These are phyloP conservation scores for Fusarium nelsonii DNA, from an alignment of 2,329 filamentous ascomycete species.

Conservation along the genomic window DNA sequence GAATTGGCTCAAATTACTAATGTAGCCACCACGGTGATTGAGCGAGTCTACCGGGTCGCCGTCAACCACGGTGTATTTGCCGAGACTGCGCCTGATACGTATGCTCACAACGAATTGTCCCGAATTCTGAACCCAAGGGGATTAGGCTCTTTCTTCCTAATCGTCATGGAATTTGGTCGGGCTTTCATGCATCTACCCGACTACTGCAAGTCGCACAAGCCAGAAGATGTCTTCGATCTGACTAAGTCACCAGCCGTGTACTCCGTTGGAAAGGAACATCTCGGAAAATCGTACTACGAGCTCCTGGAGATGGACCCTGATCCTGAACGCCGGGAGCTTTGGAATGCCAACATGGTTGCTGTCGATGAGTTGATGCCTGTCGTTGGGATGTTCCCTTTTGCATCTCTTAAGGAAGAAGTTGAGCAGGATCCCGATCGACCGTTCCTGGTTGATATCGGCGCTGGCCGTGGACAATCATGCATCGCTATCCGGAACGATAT, in stretches of 20 bases:
- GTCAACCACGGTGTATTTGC: conserved; percentile 49
- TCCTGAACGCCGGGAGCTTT: conserved; percentile 49
- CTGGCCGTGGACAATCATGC: conserved; percentile 50
- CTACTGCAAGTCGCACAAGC: conserved; percentile 50
- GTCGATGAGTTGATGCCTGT: conserved; percentile 52
- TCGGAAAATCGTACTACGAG: conserved; percentile 54
- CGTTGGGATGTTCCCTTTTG: conserved; percentile 53
- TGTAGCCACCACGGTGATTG: conserved; percentile 49
- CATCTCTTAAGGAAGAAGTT: conserved; percentile 47
- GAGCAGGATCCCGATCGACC: conserved; percentile 48
- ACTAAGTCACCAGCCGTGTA: conserved; percentile 52
- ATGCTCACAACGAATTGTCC: conserved; percentile 52
- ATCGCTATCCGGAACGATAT: conserved; percentile 49
- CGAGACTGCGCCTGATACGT: conserved; percentile 49
- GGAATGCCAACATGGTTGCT: conserved; percentile 51
- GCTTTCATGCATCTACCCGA: conserved; percentile 47
- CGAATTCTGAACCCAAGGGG: conserved; percentile 46
- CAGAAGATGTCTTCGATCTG: conserved; percentile 50
- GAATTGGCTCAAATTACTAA: conserved; percentile 45
- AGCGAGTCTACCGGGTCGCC: conserved; percentile 50
- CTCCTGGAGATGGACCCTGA: conserved; percentile 49
- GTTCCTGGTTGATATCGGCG: conserved; percentile 51
- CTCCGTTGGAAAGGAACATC: conserved; percentile 49
- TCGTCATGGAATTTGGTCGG: conserved; percentile 51
- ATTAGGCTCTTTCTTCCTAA: conserved; percentile 50